These are phyloP conservation scores for Ustilago xerochloae DNA, from an alignment of 1,284 basidiomycete species.

Conservation along the genomic window DNA sequence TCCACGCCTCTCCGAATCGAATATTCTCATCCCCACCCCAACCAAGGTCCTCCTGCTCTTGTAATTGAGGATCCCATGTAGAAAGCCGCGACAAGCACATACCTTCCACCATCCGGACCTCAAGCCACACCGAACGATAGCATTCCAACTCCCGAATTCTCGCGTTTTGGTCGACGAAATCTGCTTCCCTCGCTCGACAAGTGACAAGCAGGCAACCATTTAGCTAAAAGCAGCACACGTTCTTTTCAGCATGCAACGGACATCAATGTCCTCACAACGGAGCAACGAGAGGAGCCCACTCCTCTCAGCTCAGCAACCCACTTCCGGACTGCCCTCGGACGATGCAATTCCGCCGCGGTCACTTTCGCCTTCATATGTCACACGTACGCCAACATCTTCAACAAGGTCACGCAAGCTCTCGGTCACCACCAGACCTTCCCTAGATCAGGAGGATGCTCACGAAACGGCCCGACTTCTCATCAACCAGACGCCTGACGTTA, in stretches of 20 bases:
- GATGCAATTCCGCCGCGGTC: constrained; percentile 18
- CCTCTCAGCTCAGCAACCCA: constrained; percentile 19
- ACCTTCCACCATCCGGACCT: too few relatives aligned
- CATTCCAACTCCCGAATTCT: too few relatives aligned
- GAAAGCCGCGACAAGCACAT: too few relatives aligned
- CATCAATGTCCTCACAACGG: constrained; percentile 28
- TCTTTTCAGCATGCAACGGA: constrained; percentile 15
- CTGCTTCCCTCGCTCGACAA: too few relatives aligned
- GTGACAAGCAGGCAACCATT: too few relatives aligned
- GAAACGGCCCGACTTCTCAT: constrained; percentile 29
- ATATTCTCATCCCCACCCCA: too few relatives aligned
- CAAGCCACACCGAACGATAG: too few relatives aligned
- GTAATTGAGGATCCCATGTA: too few relatives aligned
- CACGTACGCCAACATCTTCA: not conserved
- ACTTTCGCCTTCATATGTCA: constrained; percentile 15
- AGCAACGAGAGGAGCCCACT: constrained; percentile 42
- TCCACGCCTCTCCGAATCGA: too few relatives aligned
- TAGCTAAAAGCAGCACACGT: too few relatives aligned
- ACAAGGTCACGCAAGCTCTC: constrained; percentile 30
- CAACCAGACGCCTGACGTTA: not conserved
- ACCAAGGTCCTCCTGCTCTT: too few relatives aligned
- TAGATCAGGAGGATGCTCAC: constrained; percentile 6
- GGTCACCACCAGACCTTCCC: constrained; percentile 7
- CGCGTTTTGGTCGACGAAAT: too few relatives aligned
- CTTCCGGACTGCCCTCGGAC: constrained; percentile 1